These are phyloP conservation scores for Termitomyces heimii DNA, from an alignment of 768 basidiomycete species.

Conservation along the genomic window DNA sequence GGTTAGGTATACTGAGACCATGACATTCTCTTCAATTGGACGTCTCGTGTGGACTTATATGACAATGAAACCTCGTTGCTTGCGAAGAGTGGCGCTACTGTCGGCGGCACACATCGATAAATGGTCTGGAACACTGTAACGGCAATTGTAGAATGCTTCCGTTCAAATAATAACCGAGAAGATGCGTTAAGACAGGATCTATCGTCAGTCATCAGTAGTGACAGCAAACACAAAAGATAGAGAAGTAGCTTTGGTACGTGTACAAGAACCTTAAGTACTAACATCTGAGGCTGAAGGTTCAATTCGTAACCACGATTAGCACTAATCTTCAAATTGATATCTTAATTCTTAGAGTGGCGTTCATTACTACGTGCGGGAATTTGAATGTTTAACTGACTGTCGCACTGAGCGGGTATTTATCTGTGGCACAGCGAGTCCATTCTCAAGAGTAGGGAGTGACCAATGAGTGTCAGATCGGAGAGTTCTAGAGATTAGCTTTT, in stretches of 20 bases:
- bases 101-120: not conserved
- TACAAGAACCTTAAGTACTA: not conserved
- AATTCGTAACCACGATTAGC: not conserved
- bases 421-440: not conserved
- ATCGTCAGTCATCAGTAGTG: not conserved
- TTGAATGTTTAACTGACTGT: not conserved
- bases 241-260: not conserved
- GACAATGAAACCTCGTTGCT: not conserved
- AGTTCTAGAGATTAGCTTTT: not conserved
- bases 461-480: not conserved
- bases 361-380: not conserved
- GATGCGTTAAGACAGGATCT: not conserved
- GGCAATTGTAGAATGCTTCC: not conserved
- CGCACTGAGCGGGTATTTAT: not conserved
- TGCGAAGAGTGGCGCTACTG: not conserved
- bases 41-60: not conserved
- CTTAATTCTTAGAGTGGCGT: not conserved
- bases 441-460: not conserved
- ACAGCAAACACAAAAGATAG: not conserved
- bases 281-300: not conserved
- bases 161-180: not conserved
- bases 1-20: not conserved
- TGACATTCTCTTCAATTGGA: not conserved
- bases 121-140: not conserved
- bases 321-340: not conserved